Evolutionary conservation across 345 rosid genomes (phyloP).

Genomic region (Sisymbrium altissimum): DNA sequence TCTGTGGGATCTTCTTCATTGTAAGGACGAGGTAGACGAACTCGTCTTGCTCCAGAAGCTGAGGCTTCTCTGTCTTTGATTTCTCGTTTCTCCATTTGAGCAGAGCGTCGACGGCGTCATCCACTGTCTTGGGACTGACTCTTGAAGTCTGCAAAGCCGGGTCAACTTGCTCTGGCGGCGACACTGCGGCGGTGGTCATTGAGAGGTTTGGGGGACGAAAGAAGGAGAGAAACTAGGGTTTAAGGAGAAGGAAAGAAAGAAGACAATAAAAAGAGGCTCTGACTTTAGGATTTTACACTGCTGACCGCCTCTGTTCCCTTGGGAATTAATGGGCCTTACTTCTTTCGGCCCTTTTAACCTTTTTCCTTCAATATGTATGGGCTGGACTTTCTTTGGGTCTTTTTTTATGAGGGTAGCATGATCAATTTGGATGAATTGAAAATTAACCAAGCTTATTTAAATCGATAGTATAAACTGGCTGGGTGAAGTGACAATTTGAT

Average conservation of each 20-base stretch:
- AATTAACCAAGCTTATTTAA: too few relatives aligned
- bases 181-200: constrained; percentile 28
- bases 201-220: not conserved
- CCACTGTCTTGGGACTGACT: constrained; percentile 38
- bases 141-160: not conserved
- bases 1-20: constrained; percentile 65
- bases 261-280: not conserved
- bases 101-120: constrained; percentile 45
- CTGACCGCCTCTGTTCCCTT: not conserved
- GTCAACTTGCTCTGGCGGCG: constrained; percentile 22
- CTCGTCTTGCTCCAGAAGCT: constrained; percentile 70
- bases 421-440: too few relatives aligned
- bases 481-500: too few relatives aligned
- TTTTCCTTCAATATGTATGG: not conserved
- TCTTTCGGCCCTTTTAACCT: not conserved
- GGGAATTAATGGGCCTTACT: constrained; percentile 7
- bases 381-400: not conserved
- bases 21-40: constrained; percentile 53
- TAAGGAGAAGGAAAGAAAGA: not conserved
- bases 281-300: constrained; percentile 16
- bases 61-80: constrained; percentile 49
- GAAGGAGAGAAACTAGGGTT: constrained; percentile 27
- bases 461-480: too few relatives aligned
- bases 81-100: constrained; percentile 52
- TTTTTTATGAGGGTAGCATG: not conserved